phyloP scores from a whole-genome alignment of 2,329 filamentous ascomycete species.

The Proliferodiscus dingleyae region DNA sequence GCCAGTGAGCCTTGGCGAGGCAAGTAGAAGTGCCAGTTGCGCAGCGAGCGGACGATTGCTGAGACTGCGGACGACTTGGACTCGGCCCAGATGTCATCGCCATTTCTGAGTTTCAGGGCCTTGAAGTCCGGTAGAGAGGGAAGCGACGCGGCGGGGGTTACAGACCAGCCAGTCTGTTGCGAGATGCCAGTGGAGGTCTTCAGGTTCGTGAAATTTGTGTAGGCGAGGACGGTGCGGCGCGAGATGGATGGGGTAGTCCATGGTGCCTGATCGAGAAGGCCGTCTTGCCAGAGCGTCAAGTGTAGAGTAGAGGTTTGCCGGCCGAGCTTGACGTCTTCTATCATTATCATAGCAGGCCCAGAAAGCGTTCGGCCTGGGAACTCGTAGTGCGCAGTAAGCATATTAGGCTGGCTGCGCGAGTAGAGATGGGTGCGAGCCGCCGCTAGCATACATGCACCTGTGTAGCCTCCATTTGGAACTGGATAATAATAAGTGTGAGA shows the following conservation, averaged over 20 bases:
- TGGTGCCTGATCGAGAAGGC: not conserved
- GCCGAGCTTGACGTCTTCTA: conserved; percentile 2
- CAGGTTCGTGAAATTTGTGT: not conserved
- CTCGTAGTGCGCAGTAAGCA: conserved; percentile 1
- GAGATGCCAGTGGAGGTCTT: not conserved
- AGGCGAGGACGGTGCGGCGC: not conserved
- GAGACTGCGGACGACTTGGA: not conserved
- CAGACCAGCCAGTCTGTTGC: not conserved
- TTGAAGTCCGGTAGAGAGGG: conserved; percentile 1
- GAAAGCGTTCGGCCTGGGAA: not conserved
- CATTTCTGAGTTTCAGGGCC: not conserved
- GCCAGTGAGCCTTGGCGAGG: not conserved
- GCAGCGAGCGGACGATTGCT: not conserved
- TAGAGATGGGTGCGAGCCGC: not conserved
- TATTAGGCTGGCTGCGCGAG: not conserved
- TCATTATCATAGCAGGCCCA: not conserved
- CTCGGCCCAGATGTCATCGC: not conserved
- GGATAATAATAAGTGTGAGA: not conserved
- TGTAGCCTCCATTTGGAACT: conserved; percentile 3
- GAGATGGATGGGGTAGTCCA: not conserved
- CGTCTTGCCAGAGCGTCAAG: conserved; percentile 1
- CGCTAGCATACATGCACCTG: not conserved
- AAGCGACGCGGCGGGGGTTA: not conserved
- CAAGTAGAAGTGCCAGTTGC: conserved; percentile 1
- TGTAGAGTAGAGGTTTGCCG: conserved; percentile 2